Percentiles rank a stretch among this genome's conserved stretches.
Evolutionary conservation across 1,284 basidiomycete species (phyloP).

Genomic region (Tilletiaria anomala): DNA sequence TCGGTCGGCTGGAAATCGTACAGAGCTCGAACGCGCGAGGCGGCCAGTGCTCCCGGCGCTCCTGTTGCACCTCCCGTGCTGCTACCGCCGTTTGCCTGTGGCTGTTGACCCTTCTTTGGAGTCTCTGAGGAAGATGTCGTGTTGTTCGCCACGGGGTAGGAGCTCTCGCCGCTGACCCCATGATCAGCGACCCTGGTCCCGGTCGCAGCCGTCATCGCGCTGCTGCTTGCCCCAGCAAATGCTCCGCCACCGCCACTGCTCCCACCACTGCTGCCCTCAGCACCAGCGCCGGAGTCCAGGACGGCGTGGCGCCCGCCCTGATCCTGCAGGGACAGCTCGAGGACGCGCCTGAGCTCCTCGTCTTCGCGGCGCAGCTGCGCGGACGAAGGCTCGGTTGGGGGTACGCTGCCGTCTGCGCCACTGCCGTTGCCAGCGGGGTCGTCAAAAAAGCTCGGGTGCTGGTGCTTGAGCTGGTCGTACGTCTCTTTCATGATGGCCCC

Average conservation of each 20-base stretch:
- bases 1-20: slow-evolving; percentile 81
- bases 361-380: slow-evolving; percentile 32
- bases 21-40: slow-evolving; percentile 57
- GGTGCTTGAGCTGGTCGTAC: slow-evolving; percentile 56
- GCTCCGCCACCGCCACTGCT: not conserved
- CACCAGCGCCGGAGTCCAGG: slow-evolving; percentile 3
- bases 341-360: slow-evolving; percentile 32
- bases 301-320: slow-evolving; percentile 23
- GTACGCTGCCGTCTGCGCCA: not conserved
- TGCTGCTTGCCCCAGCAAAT: not conserved
- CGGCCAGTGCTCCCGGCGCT: slow-evolving; percentile 3
- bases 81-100: too few relatives aligned
- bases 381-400: slow-evolving; percentile 6
- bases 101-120: too few relatives aligned
- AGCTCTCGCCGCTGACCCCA: slow-evolving; percentile 18
- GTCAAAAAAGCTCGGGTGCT: slow-evolving; percentile 2
- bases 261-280: slow-evolving; percentile 4
- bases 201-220: not conserved
- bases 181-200: not conserved
- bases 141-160: too few relatives aligned
- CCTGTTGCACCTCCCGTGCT: too few relatives aligned
- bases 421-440: not conserved
- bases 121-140: slow-evolving; percentile 17
- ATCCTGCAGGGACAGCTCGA: slow-evolving; percentile 32
- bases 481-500: slow-evolving; percentile 78